These are phyloP conservation scores for Nannizziopsis arthrosporioides DNA, from an alignment of 2,329 filamentous ascomycete species.

Conservation along the genomic window DNA sequence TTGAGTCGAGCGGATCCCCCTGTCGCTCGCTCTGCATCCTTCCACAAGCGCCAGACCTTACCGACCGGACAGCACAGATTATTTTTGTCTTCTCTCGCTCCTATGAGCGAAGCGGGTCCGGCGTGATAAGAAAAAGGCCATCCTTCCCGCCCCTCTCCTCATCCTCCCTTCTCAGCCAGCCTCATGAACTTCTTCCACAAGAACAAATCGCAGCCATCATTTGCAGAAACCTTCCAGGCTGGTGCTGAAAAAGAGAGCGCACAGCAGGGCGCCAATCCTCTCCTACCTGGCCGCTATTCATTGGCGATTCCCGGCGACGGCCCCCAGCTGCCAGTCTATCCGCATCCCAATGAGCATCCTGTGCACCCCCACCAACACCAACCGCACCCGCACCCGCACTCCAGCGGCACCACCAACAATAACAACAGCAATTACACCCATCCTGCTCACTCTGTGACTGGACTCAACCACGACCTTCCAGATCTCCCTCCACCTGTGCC, in stretches of 20 bases:
- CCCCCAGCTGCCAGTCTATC: not conserved
- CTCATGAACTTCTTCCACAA: slow-evolving; percentile 18
- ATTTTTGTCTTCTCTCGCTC: too few relatives aligned
- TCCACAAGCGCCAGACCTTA: not conserved
- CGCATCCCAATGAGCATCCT: slow-evolving; percentile 3
- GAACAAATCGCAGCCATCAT: slow-evolving; percentile 18
- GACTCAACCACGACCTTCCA: slow-evolving; percentile 3
- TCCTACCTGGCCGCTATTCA: slow-evolving; percentile 8
- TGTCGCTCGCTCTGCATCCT: not conserved
- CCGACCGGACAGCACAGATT: not conserved
- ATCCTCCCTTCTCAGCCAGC: slow-evolving; percentile 2
- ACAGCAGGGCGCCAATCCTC: slow-evolving; percentile 1
- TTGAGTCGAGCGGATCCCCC: slow-evolving; percentile 6
- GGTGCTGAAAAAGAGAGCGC: slow-evolving; percentile 2
- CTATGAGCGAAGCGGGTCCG: not conserved
- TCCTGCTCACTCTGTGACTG: slow-evolving; percentile 10
- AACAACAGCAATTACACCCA: slow-evolving; percentile 11
- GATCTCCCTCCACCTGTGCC: slow-evolving; percentile 4
- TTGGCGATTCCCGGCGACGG: slow-evolving; percentile 2
- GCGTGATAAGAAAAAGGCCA: slow-evolving; percentile 3
- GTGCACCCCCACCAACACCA: slow-evolving; percentile 5
- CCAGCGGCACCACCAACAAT: not conserved
- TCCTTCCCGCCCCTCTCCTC: not conserved
- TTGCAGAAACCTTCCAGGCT: slow-evolving; percentile 12
- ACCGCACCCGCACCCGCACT: too few relatives aligned